Evolutionary conservation across 164 flowering plant species (phyloP).

Genomic region (Piper betle): DNA sequence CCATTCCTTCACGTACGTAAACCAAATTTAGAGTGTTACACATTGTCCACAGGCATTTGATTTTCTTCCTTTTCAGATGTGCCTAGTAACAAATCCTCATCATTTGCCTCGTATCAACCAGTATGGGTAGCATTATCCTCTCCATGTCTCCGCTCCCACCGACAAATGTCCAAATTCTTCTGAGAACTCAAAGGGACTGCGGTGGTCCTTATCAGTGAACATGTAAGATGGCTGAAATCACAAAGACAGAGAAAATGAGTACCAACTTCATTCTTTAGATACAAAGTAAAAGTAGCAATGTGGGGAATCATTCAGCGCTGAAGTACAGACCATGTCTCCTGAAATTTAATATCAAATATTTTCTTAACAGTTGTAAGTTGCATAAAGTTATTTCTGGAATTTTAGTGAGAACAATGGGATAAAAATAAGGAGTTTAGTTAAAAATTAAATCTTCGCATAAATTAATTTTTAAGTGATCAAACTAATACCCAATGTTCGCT

Average conservation of each 20-base stretch:
- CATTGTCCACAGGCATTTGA: constrained; percentile 37
- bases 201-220: constrained; percentile 95
- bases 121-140: constrained; percentile 34
- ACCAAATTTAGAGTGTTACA: no score
- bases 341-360: no score
- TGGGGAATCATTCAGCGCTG: no score
- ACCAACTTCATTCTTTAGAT: neutral
- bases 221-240: constrained; percentile 90
- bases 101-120: constrained; percentile 73
- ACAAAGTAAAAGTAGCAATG: no score
- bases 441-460: no score
- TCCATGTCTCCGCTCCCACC: constrained; percentile 45
- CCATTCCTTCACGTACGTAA: no score
- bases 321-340: neutral
- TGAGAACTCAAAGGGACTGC: constrained; percentile 88
- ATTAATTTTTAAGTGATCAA: no score
- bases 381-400: no score
- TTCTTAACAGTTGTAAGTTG: no score
- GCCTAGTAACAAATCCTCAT: constrained; percentile 73
- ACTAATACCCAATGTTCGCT: no score
- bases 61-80: constrained; percentile 76
- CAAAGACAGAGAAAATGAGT: neutral
- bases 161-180: constrained; percentile 76
- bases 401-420: no score
- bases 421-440: no score